Evolutionary conservation across 306 rosid species (phyloP), one percentile per base, ranked within the genome.

Genomic region (Carpinus fangiana): DNA sequence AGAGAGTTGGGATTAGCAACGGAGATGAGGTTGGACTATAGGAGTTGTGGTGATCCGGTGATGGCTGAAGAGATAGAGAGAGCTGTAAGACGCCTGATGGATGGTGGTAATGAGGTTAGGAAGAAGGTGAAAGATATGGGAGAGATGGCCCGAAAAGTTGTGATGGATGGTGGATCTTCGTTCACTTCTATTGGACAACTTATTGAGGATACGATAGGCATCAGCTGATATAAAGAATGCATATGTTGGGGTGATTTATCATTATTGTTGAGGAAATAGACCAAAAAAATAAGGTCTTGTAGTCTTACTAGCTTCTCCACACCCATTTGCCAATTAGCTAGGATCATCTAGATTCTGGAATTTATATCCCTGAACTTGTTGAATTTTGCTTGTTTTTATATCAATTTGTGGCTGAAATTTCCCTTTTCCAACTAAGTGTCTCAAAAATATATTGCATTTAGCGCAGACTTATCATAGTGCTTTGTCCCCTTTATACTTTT

Each of bases 1-100:
- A 86, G 28, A 77, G 90, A 88, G 73, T 64, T 28, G 9, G 83
- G 86, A 4, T 52, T 89, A 57, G 90, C 88, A 1, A 36, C 81
- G 72, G 87, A 87, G 76, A 8, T 89, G 81, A 86, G 78, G 68
- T 8, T 89, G 77, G 87, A 87, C 18, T 89, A 89, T 74, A 81
- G 68, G 78, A 31, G 0, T 0, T 81, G 82, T 17, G 59, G 67
- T 79, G 89, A 76, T 73, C 62, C 74, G 17, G 87, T 87, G 9
- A n/a, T 47, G 79, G 89, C 92, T 5, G 88, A 84, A 13, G 88
- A 88, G 83, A 82, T 91, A 34, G 87, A 78, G 74, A 67, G 70
- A 60, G 92, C 86, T 0, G 21, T 84, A 70, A 75, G 73, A 61
- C 57, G 47, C 0, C 70, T 88, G 51, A 80, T 89, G 93, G 86